Evolutionary conservation across 176 grass and related monocot species (phyloP), one percentile per base, ranked within the genome.

Genomic region (Stipa capillata): DNA sequence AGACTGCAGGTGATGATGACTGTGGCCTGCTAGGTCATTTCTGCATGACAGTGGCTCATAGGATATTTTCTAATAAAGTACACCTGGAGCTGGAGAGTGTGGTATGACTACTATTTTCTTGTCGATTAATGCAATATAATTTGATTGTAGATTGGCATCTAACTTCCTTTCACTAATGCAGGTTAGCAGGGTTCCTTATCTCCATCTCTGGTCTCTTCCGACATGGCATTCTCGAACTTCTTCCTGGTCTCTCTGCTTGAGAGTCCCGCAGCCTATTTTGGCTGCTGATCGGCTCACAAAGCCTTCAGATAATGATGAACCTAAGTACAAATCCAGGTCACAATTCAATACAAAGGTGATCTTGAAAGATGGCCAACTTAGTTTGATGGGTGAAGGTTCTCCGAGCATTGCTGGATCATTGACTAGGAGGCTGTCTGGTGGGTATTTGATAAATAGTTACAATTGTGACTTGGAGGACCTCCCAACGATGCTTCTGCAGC

Each of bases 171-270:
- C 49, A 49, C 40, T 42, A 74, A 74, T 92, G 69, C 87, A 98
- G 92, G 80, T 98, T 72, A 94, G 87, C 68, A 87, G 85, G 80
- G 87, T 98, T 81, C 85, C 92, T 18, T 98, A 91, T 89, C 77
- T 98, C 43, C 85, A 94, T 79, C 55, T 94, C 34, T 16, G 71
- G 39, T 92, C 92, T 62, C 83, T 90, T 83, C 88, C 88, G 73
- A 94, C 95, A 16, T 91, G 92, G 95, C 95, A 98, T 89, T 98
- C 95, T 76, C 78, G 92, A 60, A 93, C 87, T 28, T 98, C 95
- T 68, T 98, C 95, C 52, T 98, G 90, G 95, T 90, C 87, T 83
- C 76, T 98, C 42, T 90, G 69, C 65, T 86, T 98, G 69, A 98
- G 89, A 90, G 78, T 98, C 62, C 95, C 95, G 0, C 85, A 85